Percentiles rank a stretch among this genome's conserved stretches.
phyloP scores from a whole-genome alignment of 2,329 filamentous ascomycete genomes.

The Lithohypha guttulata region DNA sequence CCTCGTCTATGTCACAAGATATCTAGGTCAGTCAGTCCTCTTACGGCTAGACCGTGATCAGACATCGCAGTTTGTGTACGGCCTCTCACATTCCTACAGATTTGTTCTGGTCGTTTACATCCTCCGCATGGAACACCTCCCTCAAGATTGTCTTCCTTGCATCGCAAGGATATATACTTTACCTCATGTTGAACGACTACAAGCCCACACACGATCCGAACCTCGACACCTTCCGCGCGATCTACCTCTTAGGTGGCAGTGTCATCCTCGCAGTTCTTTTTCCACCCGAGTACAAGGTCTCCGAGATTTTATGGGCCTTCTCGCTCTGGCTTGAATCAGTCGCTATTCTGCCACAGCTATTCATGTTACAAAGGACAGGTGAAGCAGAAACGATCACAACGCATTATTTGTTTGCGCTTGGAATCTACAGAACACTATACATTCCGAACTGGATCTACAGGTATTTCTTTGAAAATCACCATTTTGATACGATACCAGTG shows the following conservation, averaged over 20 bases:
- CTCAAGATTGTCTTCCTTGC: conserved; percentile 95
- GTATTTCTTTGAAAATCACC: conserved; percentile 61
- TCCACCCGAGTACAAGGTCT: conserved; percentile 70
- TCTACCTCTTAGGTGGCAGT: conserved; percentile 74
- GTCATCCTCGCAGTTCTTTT: conserved; percentile 69
- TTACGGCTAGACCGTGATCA: background rate
- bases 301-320: conserved; percentile 89
- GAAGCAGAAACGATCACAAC: conserved; percentile 99
- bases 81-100: conserved; percentile 43
- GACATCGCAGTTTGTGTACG: conserved; percentile 14
- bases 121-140: conserved; percentile 78
- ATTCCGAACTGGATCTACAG: conserved; percentile 98
- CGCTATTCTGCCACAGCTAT: conserved; percentile 91
- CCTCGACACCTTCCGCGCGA: conserved; percentile 91
- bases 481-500: conserved; percentile 79
- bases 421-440: conserved; percentile 83
- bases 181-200: conserved; percentile 95
- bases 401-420: conserved; percentile 91
- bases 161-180: conserved; percentile 86
- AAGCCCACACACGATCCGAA: conserved; percentile 96
- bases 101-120: conserved; percentile 71
- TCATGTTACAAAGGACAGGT: conserved; percentile 94
- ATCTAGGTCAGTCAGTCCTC: conserved; percentile 54
- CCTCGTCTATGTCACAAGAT: conserved; percentile 85
- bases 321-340: conserved; percentile 97